Evolutionary conservation across 148 eudicot genomes (phyloP).

Genomic region (Spergularia bocconei): DNA sequence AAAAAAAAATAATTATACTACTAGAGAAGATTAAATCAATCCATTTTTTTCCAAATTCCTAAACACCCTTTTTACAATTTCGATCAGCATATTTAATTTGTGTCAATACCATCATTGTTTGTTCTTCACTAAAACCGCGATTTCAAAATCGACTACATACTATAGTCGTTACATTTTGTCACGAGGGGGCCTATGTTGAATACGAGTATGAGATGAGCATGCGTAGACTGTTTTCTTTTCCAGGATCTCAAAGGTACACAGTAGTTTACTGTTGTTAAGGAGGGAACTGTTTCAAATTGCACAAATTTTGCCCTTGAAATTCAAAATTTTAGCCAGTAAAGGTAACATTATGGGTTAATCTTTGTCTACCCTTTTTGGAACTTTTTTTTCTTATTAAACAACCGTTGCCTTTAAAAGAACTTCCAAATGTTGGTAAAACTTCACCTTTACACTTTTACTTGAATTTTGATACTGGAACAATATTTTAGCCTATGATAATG

Average conservation of each 20-base stretch:
- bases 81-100: slow-evolving; percentile 16
- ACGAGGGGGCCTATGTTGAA: slow-evolving; percentile 12
- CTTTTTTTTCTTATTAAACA: neutral
- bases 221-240: slow-evolving; percentile 23
- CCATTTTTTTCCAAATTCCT: neutral
- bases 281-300: slow-evolving; percentile 55
- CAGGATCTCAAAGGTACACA: slow-evolving; percentile 35
- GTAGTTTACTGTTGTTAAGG: slow-evolving; percentile 20
- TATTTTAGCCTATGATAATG: slow-evolving; percentile 29
- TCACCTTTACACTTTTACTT: slow-evolving; percentile 2
- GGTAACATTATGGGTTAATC: slow-evolving; percentile 31
- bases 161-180: neutral
- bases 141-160: neutral
- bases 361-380: slow-evolving; percentile 18
- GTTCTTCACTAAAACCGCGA: neutral
- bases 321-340: slow-evolving; percentile 39
- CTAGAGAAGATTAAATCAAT: neutral
- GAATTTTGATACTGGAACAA: slow-evolving; percentile 22
- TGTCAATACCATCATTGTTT: neutral
- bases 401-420: slow-evolving; percentile 29
- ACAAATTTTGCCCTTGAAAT: slow-evolving; percentile 34
- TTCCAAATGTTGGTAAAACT: slow-evolving; percentile 25
- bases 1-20: slow-evolving; percentile 1
- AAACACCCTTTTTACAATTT: slow-evolving; percentile 16
- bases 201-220: slow-evolving; percentile 15